Evolutionary conservation across 352 stramenopile genomes (phyloP).

Genomic region (Phytophthora sansomeana): DNA sequence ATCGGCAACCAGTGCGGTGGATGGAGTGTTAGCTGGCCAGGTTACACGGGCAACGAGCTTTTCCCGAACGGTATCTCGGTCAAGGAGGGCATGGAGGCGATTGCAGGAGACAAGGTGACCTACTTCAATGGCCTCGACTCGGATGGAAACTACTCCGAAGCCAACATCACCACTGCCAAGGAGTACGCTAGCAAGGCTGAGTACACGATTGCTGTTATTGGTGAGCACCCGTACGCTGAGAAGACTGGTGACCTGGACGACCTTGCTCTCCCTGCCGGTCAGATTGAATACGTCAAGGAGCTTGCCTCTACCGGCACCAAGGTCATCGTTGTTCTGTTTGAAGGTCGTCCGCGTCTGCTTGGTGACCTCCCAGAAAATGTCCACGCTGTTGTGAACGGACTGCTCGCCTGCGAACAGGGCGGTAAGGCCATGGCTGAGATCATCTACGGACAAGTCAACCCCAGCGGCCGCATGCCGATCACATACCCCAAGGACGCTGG

Average conservation of each 20-base stretch:
- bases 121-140: slow-evolving; percentile 44
- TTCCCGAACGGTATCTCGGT: slow-evolving; percentile 4
- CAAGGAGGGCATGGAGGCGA: no score
- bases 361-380: slow-evolving; percentile 47
- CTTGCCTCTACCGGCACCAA: slow-evolving; percentile 22
- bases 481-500: slow-evolving; percentile 72
- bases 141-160: slow-evolving; percentile 51
- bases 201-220: slow-evolving; percentile 76
- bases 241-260: no score
- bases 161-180: slow-evolving; percentile 54
- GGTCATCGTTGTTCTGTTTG: no score
- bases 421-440: slow-evolving; percentile 85
- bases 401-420: slow-evolving; percentile 72
- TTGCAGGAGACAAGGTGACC: no score
- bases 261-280: no score
- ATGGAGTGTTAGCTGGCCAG: slow-evolving; percentile 66
- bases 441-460: slow-evolving; percentile 52
- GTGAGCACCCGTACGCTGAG: slow-evolving; percentile 72
- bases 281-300: slow-evolving; percentile 57
- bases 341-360: no score
- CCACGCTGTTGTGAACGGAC: slow-evolving; percentile 17
- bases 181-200: slow-evolving; percentile 39
- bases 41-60: slow-evolving; percentile 40
- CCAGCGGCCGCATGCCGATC: slow-evolving; percentile 58
- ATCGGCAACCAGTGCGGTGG: slow-evolving; percentile 47